phyloP scores from a whole-genome alignment of 176 grass and related monocot genomes.

The Bromus sterilis region DNA sequence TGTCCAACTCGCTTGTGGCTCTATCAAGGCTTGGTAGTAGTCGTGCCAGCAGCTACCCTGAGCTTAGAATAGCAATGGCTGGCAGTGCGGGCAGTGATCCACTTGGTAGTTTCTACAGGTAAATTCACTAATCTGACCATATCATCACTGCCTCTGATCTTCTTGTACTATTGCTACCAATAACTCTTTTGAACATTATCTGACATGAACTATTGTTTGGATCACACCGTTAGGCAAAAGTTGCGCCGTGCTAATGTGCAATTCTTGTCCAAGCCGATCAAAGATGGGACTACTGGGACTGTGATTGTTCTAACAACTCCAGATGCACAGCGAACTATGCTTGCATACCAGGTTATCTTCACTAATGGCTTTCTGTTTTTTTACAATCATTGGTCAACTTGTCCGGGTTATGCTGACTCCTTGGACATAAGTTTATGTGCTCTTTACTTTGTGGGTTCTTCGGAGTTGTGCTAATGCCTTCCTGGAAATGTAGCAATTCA shows the following conservation, averaged over 20 bases:
- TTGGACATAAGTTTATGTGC: not conserved
- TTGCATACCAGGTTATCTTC: slow-evolving; percentile 76
- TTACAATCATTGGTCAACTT: not conserved
- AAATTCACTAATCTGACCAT: not conserved
- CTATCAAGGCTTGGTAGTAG: slow-evolving; percentile 64
- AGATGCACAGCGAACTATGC: slow-evolving; percentile 95
- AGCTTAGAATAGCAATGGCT: slow-evolving; percentile 76
- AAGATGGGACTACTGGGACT: slow-evolving; percentile 82
- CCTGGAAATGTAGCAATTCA: slow-evolving; percentile 4
- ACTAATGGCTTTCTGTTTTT: not conserved
- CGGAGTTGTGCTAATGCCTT: not conserved
- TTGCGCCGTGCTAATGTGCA: slow-evolving; percentile 74
- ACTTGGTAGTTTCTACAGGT: slow-evolving; percentile 90
- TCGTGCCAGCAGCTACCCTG: slow-evolving; percentile 29
- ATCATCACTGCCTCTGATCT: not conserved
- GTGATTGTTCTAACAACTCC: slow-evolving; percentile 96
- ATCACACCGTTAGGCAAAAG: slow-evolving; percentile 42
- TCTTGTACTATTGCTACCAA: not conserved
- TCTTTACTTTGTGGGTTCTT: not conserved
- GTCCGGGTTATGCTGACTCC: not conserved
- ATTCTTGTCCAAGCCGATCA: slow-evolving; percentile 80
- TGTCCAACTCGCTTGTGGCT: slow-evolving; percentile 86
- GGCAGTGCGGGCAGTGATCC: slow-evolving; percentile 85
- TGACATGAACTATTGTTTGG: slow-evolving; percentile 10
- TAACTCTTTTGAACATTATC: not conserved